A percentile compares a stretch with the other conserved stretches of the same genome.
These are phyloP conservation scores for Roridomyces roridus DNA, from an alignment of 768 basidiomycete species.

Conservation along the genomic window DNA sequence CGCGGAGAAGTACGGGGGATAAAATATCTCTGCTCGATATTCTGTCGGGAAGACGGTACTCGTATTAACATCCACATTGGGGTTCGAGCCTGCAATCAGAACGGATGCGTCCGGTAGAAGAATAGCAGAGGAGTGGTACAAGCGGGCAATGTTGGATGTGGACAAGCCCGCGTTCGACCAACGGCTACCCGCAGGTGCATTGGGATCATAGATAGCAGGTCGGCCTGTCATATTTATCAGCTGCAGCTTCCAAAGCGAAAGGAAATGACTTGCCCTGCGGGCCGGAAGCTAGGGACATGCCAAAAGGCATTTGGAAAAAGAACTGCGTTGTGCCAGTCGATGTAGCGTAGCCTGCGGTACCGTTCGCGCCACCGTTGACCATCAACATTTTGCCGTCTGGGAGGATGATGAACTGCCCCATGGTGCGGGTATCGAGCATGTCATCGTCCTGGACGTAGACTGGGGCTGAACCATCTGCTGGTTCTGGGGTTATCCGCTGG, in stretches of 20 bases:
- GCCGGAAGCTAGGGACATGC: constrained; percentile 68
- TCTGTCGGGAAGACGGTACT: constrained; percentile 54
- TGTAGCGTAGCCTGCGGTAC: constrained; percentile 80
- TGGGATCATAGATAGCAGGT: constrained; percentile 78
- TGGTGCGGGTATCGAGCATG: constrained; percentile 78
- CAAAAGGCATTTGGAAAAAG: constrained; percentile 52
- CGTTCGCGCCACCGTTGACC: constrained; percentile 63
- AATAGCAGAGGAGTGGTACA: constrained; percentile 85
- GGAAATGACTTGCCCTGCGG: constrained; percentile 49
- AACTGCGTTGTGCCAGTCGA: constrained; percentile 38
- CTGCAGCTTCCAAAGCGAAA: too few species aligned
- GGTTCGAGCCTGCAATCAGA: constrained; percentile 77
- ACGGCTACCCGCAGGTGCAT: constrained; percentile 61
- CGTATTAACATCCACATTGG: constrained; percentile 64
- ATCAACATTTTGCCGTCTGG: constrained; percentile 78
- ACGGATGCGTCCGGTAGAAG: constrained; percentile 72
- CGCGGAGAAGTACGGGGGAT: constrained; percentile 71
- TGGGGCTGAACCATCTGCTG: constrained; percentile 64
- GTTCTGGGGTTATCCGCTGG: constrained; percentile 88
- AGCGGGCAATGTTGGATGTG: constrained; percentile 62
- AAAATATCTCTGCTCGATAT: constrained; percentile 71
- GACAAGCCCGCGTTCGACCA: constrained; percentile 67
- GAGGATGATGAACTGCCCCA: constrained; percentile 91
- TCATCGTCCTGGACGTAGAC: constrained; percentile 75
- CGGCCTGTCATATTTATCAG: constrained; percentile 23